These are phyloP conservation scores for Fusarium camptoceras DNA, from an alignment of 2,329 filamentous ascomycete genomes.

Conservation along the genomic window DNA sequence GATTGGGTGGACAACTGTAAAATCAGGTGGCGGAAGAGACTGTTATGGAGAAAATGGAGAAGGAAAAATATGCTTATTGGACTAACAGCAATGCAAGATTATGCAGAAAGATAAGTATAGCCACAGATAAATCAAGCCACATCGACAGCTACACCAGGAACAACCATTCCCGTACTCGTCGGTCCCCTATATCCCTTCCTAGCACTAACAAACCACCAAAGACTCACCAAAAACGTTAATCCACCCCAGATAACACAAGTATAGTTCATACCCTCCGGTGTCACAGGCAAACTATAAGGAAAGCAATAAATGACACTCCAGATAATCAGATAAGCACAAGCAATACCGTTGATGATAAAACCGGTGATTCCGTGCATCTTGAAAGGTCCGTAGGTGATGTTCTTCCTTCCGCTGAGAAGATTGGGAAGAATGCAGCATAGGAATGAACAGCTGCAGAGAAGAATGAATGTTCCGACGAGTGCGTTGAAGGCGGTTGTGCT, in stretches of 20 bases:
- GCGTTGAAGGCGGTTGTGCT: conserved; percentile 74
- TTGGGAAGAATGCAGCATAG: conserved; percentile 72
- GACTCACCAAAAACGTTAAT: conserved; percentile 52
- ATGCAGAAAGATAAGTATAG: neutral
- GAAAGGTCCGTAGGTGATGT: conserved; percentile 66
- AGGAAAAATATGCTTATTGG: neutral
- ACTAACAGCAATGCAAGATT: neutral
- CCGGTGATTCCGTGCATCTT: conserved; percentile 62
- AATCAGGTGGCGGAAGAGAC: neutral
- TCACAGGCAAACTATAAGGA: conserved; percentile 60
- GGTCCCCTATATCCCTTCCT: conserved; percentile 45
- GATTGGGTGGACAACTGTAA: neutral
- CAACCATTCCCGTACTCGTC: conserved; percentile 38
- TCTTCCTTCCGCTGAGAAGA: conserved; percentile 56
- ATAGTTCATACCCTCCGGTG: conserved; percentile 65
- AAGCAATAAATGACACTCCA: conserved; percentile 75
- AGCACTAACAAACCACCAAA: conserved; percentile 57
- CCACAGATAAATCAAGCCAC: conserved; percentile 25
- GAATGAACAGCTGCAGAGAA: conserved; percentile 58
- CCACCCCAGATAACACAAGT: conserved; percentile 58
- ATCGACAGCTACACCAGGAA: conserved; percentile 35
- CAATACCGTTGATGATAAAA: conserved; percentile 63
- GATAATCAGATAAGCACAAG: conserved; percentile 68
- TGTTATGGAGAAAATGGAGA: neutral
- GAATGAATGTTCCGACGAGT: conserved; percentile 65